Evolutionary conservation across 2,329 filamentous ascomycete species (phyloP), one percentile per base, ranked within the genome.

Genomic region (Fusarium pseudoanthophilum): DNA sequence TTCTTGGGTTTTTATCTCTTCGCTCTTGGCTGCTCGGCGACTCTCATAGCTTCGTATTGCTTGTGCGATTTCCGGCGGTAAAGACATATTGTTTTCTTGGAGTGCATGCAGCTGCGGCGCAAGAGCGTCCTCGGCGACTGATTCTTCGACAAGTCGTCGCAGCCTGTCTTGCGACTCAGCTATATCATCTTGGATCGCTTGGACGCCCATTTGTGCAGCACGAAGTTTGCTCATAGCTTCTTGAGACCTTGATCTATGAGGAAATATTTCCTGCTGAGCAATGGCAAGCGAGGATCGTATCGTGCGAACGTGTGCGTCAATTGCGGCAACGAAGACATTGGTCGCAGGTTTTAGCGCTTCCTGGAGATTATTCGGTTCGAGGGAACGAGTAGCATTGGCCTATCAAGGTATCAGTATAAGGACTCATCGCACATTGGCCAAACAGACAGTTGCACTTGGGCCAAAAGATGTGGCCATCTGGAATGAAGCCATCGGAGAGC

Each of bases 401-500:
- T 77, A 56, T n/a, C 7, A 7, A 45, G 21, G n/a, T 56, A 39
- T 63, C 26, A 61, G 60, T 24, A 71, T 40, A 46, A 42, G 7
- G 24, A 11, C 24, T 24, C 16, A 21, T 60, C 30, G 4, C 10
- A 10, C 5, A 14, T 32, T 39, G 15, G 18, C 4, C 30, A 32
- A 28, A 77, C 76, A 60, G 7, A 78, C 76, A 26, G 69, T 63
- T 49, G 61, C 64, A 61, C 60, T 70, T 11, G 71, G 46, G 7
- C 67, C 65, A 40, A 69, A 72, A n/a, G 73, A 69, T 11, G 77
- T 69, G 13, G 72, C 71, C 76, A 78, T 77, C n/a, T 78, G 77
- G 58, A 77, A 78, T n/a, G 75, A 70, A 28, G 75, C 73, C 77
- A 78, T 78, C 6, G 77, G 77, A 24, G 77, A 78, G 53, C 77